Evolutionary conservation across 495 filamentous ascomycete genomes (phyloP), one percentile per base, ranked within the genome.

Genomic region (Neurospora intermedia): DNA sequence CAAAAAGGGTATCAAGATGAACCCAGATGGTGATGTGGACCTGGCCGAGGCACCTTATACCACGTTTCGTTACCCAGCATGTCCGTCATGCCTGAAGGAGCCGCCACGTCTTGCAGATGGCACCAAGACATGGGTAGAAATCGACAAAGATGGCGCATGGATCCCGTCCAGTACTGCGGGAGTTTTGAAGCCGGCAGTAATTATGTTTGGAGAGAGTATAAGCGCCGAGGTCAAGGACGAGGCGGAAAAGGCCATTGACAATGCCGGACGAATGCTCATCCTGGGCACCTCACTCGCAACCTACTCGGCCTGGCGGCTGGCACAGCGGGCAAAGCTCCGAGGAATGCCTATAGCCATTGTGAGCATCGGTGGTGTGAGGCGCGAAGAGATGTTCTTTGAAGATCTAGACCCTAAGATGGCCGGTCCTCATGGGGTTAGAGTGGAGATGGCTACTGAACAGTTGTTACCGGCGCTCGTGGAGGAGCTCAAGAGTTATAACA

Each of bases 191-290:
- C 96, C 96, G 5, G 90, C 90, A 2, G 95, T 99, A 1, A 89
- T 91, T 70, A 97, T 99, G 93, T 99, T 99, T 80, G 96, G 96
- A 4, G 96, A 99, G 81, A 93, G 89, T 71, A 96, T 98, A 41
- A 82, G 87, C 4, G 77, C 79, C 3, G 71, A 77, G 5, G 90
- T 94, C 16, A 97, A 94, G 78, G 74, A 77, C 2, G 89, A 88
- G n/a, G 95, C 94, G 2, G 94, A 97, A 77, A 84, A 88, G 20
- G 91, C 90, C 9, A 88, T 99, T 46, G 91, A 97, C 75, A 86
- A 87, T 70, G 90, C 94, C 10, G 88, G 88, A 18, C 84, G 87
- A 41, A 80, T 99, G 31, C 84, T 99, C 40, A 87, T 98, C 18
- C 79, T 98, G 16, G 96, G 94, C 10, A 97, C 91, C 48, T 96